Evolutionary conservation across 345 rosid genomes (phyloP).

Genomic region (Gossypium australe): DNA sequence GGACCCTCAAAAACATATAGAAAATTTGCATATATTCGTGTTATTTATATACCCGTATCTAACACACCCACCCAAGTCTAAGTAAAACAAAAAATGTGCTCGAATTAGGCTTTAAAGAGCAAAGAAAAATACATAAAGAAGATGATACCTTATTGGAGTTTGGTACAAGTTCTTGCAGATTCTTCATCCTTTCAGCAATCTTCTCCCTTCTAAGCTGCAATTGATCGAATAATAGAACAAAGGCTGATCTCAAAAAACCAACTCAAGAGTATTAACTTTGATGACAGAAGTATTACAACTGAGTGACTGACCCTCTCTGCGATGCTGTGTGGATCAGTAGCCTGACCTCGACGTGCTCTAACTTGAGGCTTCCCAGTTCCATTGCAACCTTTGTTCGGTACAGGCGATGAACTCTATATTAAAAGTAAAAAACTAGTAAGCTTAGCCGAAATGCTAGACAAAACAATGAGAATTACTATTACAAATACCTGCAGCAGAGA

Average conservation of each 20-base stretch:
- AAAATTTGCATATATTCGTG: background rate
- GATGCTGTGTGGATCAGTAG: slow-evolving; percentile 67
- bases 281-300: background rate
- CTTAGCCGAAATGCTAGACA: background rate
- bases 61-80: background rate
- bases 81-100: background rate
- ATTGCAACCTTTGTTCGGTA: slow-evolving; percentile 19
- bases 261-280: background rate
- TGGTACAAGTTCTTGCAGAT: slow-evolving; percentile 57
- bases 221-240: background rate
- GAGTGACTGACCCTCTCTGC: slow-evolving; percentile 46
- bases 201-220: slow-evolving; percentile 56
- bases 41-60: background rate
- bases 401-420: slow-evolving; percentile 25
- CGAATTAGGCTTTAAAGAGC: background rate
- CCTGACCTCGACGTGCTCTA: slow-evolving; percentile 67
- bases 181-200: slow-evolving; percentile 64
- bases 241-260: background rate
- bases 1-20: background rate
- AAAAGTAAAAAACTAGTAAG: background rate
- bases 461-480: background rate
- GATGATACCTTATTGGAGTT: slow-evolving; percentile 50
- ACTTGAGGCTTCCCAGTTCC: slow-evolving; percentile 38
- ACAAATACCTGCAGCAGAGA: slow-evolving; percentile 26
- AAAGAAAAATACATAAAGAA: background rate